Base-by-base conservation (phyloP, 345 rosid genomes). In the Sonneratia caseolaris region DNA sequence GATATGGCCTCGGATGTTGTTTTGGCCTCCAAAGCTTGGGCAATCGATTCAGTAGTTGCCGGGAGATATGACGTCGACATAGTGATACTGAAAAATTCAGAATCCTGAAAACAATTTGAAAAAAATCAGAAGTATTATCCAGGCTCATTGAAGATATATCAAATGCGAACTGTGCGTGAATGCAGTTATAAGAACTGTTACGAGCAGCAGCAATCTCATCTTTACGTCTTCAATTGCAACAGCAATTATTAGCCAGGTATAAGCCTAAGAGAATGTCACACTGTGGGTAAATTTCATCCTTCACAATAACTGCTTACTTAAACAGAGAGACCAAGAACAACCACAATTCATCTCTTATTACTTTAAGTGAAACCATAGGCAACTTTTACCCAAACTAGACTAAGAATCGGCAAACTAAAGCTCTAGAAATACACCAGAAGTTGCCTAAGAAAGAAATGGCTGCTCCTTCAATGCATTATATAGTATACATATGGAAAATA, bases 21-120 rank as follows among this genome's bases (percentile, higher is more conserved):
- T 53, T 80, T 86, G 66, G 97, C 96, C 75, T 92, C 99, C 73
- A 72, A 77, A 76, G 97, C 97, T 82, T 77, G 81, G 19, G 91
- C 75, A 74, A 92, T 74, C 11, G 92, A 86, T 65, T 90, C 93
- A 0, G 91, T 84, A 42, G 88, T 89, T 68, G 89, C 91, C 0
- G 88, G 86, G 70, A 71, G 80, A 65, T 74, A 76, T 36, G 82
- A 75, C 1, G 81, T 62, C 70, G 88, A 81, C 82, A 81, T 80
- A 68, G 69, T 61, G 71, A 32, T 27, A 64, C 21, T 48, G 8
- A 48, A 51, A 69, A n/a, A 71, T 45, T 68, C 66, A 13, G 73
- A 80, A 64, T 74, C 78, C 84, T 82, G 77, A 42, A 67, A 37
- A 37, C 3, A 18, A 24, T 38, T 18, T 37, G 0, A 42, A 40